Evolutionary conservation across 116 monocot genomes (phyloP).

Genomic region (Dioscorea cayenensis): DNA sequence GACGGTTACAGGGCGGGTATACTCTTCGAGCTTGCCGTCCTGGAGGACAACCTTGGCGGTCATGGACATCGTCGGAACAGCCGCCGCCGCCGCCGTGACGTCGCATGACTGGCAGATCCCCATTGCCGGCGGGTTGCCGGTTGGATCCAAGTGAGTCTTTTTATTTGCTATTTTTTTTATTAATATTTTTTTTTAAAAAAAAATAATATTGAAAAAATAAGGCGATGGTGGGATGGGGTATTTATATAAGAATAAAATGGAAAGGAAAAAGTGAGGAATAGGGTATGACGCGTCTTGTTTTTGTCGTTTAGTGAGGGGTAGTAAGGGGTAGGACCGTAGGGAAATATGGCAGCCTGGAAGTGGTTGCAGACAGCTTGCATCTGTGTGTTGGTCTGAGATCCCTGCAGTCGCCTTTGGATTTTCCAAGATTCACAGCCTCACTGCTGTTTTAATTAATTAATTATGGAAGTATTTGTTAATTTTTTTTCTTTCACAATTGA

Average conservation of each 20-base stretch:
- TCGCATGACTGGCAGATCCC: conserved; percentile 32
- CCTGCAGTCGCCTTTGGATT: neutral
- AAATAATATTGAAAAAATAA: neutral
- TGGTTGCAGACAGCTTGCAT: neutral
- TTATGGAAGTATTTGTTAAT: too few relatives aligned
- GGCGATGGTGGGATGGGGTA: neutral
- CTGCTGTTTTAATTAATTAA: too few relatives aligned
- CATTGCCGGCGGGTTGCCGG: conserved; percentile 4
- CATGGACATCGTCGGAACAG: neutral
- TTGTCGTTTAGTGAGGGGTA: neutral
- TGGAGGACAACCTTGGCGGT: conserved; percentile 23
- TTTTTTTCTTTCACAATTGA: too few relatives aligned
- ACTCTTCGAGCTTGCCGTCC: conserved; percentile 29
- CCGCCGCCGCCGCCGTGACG: conserved; percentile 6
- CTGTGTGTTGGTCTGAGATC: neutral
- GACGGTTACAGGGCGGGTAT: conserved; percentile 8
- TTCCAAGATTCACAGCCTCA: neutral
- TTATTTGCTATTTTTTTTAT: neutral
- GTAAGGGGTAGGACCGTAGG: too few relatives aligned
- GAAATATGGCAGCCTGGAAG: neutral
- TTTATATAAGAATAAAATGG: neutral
- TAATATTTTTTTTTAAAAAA: neutral
- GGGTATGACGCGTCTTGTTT: neutral
- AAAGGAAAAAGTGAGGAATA: neutral
- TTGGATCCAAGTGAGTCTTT: neutral